Evolutionary conservation across 129 eudicot genomes (phyloP), one percentile per base, ranked within the genome.

Genomic region (Solidago caesia): DNA sequence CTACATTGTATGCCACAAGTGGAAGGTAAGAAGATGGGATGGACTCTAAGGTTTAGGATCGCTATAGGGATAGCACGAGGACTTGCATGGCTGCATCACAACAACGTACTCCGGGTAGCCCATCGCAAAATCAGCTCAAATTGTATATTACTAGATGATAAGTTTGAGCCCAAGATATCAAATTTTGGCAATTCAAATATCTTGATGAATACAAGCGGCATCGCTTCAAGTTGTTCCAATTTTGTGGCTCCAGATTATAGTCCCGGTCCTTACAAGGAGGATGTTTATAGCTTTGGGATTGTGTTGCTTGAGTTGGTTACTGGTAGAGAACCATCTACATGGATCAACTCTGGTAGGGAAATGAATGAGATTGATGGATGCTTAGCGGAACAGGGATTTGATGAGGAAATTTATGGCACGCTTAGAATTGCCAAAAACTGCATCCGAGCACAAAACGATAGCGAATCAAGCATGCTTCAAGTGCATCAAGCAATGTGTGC

Each of bases 221-320:
- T 44, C 26, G 45, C 68, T 4, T 39, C 68, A 39, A 63, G 77
- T 77, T 29, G 41, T 47, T 60, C 44, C 55, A 70, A 60, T 47
- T 60, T 29, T 77, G 64, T 77, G 53, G 81, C 25, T 60, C 75
- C 33, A 2, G 71, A 85, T 76, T 52, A 80, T 85, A 61, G 13
- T 56, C 82, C 86, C 21, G 21, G 21, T 21, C 21, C 21, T 26
- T 92, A 85, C 46, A 89, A 87, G 72, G 93, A 91, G 6, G 97
- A 92, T 79, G 93, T 92, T 60, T 87, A 83, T 67, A 85, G 92
- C 67, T 92, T 89, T 60, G 96, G 97, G 44, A 85, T 87, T 8
- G 85, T 92, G 80, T 91, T 92, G 69, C 81, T 87, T 9, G 97
- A 92, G 85, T 72, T 21, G 73, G 82, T 87, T 13, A 89, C 86